phyloP scores from a whole-genome alignment of 176 grass and related monocot species.

The Musa beccarii region DNA sequence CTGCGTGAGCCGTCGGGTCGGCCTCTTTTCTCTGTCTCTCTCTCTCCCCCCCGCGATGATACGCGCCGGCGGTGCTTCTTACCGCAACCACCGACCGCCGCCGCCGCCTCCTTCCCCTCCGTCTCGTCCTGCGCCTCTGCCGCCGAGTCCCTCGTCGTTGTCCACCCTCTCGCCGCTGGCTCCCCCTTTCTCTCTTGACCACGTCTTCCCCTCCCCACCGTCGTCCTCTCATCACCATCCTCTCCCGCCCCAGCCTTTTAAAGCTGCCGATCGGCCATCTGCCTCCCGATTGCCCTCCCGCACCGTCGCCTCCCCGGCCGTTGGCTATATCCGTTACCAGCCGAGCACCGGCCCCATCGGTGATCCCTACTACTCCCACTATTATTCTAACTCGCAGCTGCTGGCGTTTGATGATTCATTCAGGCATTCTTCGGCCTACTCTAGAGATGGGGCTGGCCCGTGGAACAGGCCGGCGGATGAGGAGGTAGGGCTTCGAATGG shows the following conservation, averaged over 20 bases:
- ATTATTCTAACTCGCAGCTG: neutral
- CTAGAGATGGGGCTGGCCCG: neutral
- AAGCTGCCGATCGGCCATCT: neutral
- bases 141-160: neutral
- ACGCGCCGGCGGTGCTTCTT: neutral
- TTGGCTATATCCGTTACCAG: neutral
- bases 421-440: neutral
- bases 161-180: constrained; percentile 11
- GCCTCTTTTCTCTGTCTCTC: neutral
- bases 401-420: constrained; percentile 1
- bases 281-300: neutral
- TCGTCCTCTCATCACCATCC: neutral
- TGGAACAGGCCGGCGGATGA: constrained; percentile 5
- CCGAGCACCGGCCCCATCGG: neutral
- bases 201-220: neutral
- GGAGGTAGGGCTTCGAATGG: neutral
- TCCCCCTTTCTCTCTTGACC: constrained; percentile 8
- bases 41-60: neutral
- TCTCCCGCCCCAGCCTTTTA: neutral
- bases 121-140: no score
- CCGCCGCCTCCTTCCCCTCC: neutral
- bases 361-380: neutral
- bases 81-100: neutral
- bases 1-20: no score
- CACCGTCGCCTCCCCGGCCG: neutral